Evolutionary conservation across 805 yeast species (phyloP), one percentile per base, ranked within the genome.

Genomic region (Pichia thaimueangensis): DNA sequence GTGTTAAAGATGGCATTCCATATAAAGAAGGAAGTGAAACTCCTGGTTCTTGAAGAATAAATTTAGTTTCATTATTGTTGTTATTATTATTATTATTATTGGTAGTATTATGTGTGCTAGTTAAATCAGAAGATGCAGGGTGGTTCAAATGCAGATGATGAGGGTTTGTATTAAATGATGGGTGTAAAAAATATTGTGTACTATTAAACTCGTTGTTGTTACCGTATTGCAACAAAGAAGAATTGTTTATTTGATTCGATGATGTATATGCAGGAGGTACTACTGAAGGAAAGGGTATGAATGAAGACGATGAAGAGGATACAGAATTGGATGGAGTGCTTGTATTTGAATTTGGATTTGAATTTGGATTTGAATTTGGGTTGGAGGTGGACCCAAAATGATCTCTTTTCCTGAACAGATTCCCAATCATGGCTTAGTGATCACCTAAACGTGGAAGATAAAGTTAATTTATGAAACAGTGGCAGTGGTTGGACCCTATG

Each of bases 351-450:
- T n/a, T n/a, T n/a, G n/a, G n/a, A n/a, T n/a, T n/a, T n/a, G 39
- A 23, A 13, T 21, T 21, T 17, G 37, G 37, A 11, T 9, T 8
- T 5, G 30, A n/a, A 9, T 41, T 7, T 4, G 40, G 12, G 12
- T 29, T 36, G 16, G 41, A 38, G 31, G 34, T 3, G 13, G 30
- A 30, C 39, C n/a, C n/a, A n/a, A n/a, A n/a, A n/a, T n/a, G n/a
- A n/a, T 50, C 52, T 21, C 46, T 41, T 34, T 47, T 52, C 23
- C 45, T 50, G 41, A 55, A 53, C 11, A 55, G 34, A 22, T 49
- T 47, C 15, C 56, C 57, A 13, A 55, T 45, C 59, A 55, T 55
- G 11, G 17, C 13, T 11, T 13, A n/a, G n/a, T n/a, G n/a, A n/a
- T n/a, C n/a, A n/a, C n/a, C n/a, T n/a, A n/a, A n/a, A n/a, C n/a